These are phyloP conservation scores for Beauveria sp. DNA, from an alignment of 2,329 filamentous ascomycete species.

Conservation along the genomic window DNA sequence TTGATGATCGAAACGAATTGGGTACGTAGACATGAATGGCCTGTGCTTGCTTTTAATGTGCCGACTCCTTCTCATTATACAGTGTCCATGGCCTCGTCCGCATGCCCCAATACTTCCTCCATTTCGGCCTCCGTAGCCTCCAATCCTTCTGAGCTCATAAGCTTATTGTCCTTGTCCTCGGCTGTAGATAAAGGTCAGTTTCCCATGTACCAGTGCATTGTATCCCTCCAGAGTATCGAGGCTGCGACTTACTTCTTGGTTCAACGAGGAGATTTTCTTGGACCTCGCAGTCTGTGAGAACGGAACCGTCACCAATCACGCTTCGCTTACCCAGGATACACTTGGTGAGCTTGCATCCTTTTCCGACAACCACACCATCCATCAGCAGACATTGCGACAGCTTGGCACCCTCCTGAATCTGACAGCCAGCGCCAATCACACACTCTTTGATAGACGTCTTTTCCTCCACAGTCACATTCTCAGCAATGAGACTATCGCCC, in stretches of 20 bases:
- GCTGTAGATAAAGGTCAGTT: conserved; percentile 32
- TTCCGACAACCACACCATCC: conserved; percentile 82
- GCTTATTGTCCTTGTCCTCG: conserved; percentile 59
- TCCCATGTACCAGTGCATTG: conserved; percentile 9
- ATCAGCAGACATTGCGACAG: conserved; percentile 84
- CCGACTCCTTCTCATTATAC: neutral
- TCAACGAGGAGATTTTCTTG: conserved; percentile 85
- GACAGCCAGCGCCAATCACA: conserved; percentile 80
- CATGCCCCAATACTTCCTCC: conserved; percentile 41
- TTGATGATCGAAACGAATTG: neutral
- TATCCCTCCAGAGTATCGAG: neutral
- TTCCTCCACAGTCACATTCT: conserved; percentile 83
- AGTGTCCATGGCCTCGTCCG: conserved; percentile 23
- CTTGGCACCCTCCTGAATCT: conserved; percentile 78
- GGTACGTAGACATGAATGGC: neutral
- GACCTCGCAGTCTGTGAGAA: conserved; percentile 85
- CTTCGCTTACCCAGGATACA: conserved; percentile 79
- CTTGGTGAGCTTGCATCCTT: conserved; percentile 75
- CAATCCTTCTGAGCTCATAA: conserved; percentile 60
- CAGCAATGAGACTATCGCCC: conserved; percentile 73
- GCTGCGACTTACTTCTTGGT: conserved; percentile 53
- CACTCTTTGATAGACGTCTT: conserved; percentile 89
- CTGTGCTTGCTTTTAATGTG: neutral
- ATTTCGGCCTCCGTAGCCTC: conserved; percentile 58
- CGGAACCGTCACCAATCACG: conserved; percentile 72